Evolutionary conservation across 306 rosid species (phyloP).

Genomic region (Prinsepia uniflora): DNA sequence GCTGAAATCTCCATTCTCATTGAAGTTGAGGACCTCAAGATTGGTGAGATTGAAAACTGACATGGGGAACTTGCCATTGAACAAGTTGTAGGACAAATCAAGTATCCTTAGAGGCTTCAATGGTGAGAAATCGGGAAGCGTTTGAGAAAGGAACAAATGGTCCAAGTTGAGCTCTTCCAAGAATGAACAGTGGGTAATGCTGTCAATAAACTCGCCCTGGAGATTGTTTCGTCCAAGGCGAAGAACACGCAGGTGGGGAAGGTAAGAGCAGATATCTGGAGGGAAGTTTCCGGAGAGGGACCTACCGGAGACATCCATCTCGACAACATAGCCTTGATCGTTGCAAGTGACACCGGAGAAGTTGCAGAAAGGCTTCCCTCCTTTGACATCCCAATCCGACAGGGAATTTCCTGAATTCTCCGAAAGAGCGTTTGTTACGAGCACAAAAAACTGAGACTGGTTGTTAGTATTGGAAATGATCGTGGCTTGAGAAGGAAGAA

Average conservation of each 20-base stretch:
- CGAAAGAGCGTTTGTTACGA: slow-evolving; percentile 43
- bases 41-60: slow-evolving; percentile 67
- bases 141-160: slow-evolving; percentile 37
- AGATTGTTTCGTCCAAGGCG: slow-evolving; percentile 46
- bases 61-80: slow-evolving; percentile 65
- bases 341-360: slow-evolving; percentile 69
- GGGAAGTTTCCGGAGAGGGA: slow-evolving; percentile 68
- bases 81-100: slow-evolving; percentile 69
- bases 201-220: slow-evolving; percentile 42
- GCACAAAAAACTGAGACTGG: slow-evolving; percentile 47
- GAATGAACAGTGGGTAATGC: slow-evolving; percentile 54
- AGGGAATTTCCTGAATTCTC: slow-evolving; percentile 45
- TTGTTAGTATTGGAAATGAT: slow-evolving; percentile 1
- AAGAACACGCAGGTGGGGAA: slow-evolving; percentile 56
- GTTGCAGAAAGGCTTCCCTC: slow-evolving; percentile 41
- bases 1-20: slow-evolving; percentile 52
- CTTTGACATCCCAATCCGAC: slow-evolving; percentile 43
- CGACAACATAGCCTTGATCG: slow-evolving; percentile 37
- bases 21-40: slow-evolving; percentile 70
- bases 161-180: slow-evolving; percentile 59
- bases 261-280: slow-evolving; percentile 48
- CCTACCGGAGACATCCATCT: slow-evolving; percentile 51
- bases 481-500: slow-evolving; percentile 22
- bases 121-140: slow-evolving; percentile 68
- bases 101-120: slow-evolving; percentile 53